phyloP scores from a whole-genome alignment of 306 rosid genomes.

The Mucuna pruriens region DNA sequence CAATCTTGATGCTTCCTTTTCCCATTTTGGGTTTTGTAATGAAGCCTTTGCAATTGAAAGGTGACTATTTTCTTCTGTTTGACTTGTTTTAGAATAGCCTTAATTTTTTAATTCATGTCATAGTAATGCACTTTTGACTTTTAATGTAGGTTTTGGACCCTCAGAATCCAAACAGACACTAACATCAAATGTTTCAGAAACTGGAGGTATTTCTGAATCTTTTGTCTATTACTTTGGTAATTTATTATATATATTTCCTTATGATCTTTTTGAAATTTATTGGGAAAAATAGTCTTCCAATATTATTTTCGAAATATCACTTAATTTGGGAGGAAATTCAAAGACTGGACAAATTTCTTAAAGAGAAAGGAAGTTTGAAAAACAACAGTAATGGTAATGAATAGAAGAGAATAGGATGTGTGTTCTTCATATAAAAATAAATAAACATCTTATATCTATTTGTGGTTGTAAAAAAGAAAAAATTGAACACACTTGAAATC shows the following conservation, averaged over 20 bases:
- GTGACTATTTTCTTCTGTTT: slow-evolving; percentile 47
- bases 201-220: slow-evolving; percentile 61
- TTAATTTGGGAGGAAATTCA: neutral
- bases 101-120: slow-evolving; percentile 8
- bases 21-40: slow-evolving; percentile 75
- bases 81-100: slow-evolving; percentile 26
- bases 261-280: slow-evolving; percentile 20
- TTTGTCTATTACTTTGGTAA: slow-evolving; percentile 22
- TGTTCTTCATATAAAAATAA: slow-evolving; percentile 15
- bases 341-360: slow-evolving; percentile 11
- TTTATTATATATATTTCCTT: slow-evolving; percentile 27
- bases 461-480: neutral
- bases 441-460: neutral
- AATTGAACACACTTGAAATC: neutral
- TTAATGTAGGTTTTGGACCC: slow-evolving; percentile 66
- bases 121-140: slow-evolving; percentile 27
- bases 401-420: neutral
- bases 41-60: slow-evolving; percentile 84
- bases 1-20: slow-evolving; percentile 93
- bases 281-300: neutral
- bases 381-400: neutral
- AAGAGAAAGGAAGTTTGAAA: slow-evolving; percentile 16
- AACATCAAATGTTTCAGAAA: slow-evolving; percentile 51
- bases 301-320: slow-evolving; percentile 21
- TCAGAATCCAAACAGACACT: slow-evolving; percentile 48